A percentile compares a stretch with the other conserved stretches of the same genome.
phyloP scores from a whole-genome alignment of 148 eudicot genomes.

The Chenopodium berlandieri region DNA sequence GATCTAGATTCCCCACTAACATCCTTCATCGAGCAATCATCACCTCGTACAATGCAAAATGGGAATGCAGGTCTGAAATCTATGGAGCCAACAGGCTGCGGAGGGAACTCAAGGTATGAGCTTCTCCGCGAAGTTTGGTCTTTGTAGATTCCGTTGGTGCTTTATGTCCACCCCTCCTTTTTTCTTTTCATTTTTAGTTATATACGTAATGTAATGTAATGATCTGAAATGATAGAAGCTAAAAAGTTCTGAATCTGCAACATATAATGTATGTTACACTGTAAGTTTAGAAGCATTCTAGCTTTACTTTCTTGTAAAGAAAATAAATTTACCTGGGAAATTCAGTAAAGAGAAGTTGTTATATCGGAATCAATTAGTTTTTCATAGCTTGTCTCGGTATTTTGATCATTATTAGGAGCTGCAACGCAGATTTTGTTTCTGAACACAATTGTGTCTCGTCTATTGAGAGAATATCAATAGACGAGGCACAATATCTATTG shows the following conservation, averaged over 20 bases:
- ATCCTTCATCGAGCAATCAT: slow-evolving; percentile 45
- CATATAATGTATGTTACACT: neutral
- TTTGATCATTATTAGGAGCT: neutral
- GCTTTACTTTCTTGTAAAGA: neutral
- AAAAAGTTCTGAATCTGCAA: slow-evolving; percentile 4
- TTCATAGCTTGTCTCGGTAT: neutral
- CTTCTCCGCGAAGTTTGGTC: slow-evolving; percentile 88
- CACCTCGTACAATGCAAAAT: slow-evolving; percentile 27
- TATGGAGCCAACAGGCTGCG: slow-evolving; percentile 18
- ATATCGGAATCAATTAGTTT: neutral
- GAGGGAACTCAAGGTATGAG: slow-evolving; percentile 58
- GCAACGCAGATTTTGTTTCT: neutral
- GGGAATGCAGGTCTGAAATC: slow-evolving; percentile 28
- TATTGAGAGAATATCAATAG: too few relatives aligned
- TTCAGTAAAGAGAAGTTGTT: neutral
- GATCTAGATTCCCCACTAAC: slow-evolving; percentile 62
- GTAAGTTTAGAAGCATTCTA: slow-evolving; percentile 4
- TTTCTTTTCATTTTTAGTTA: slow-evolving; percentile 10
- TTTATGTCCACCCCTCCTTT: neutral
- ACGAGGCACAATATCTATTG: too few relatives aligned
- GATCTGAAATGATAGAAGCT: neutral
- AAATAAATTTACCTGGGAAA: neutral
- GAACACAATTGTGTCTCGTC: neutral
- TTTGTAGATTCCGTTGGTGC: slow-evolving; percentile 23
- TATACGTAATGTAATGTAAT: neutral